phyloP scores from a whole-genome alignment of 2,329 filamentous ascomycete genomes.

The Graphilbum sp. region DNA sequence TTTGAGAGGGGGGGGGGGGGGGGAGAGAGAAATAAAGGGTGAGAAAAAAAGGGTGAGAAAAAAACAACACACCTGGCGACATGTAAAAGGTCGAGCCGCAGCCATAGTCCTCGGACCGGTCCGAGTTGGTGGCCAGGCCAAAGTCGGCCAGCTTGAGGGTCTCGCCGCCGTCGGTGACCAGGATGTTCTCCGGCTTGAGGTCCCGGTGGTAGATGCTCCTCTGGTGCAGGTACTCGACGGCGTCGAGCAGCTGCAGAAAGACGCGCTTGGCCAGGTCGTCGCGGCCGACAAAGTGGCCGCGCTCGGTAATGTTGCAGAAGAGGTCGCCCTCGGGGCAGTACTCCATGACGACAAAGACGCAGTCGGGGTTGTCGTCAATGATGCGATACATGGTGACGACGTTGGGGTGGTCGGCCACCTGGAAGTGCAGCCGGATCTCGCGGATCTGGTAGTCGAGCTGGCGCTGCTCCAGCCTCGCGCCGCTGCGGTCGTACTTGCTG shows the following conservation, averaged over 20 bases:
- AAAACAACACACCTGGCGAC: conserved; percentile 62
- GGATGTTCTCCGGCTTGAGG: conserved; percentile 93
- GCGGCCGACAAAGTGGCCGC: conserved; percentile 83
- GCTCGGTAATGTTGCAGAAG: conserved; percentile 94
- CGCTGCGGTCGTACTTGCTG: conserved; percentile 69
- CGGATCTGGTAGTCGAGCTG: conserved; percentile 83
- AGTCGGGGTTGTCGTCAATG: conserved; percentile 78
- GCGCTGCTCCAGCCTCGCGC: conserved; percentile 58
- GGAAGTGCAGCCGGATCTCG: conserved; percentile 83
- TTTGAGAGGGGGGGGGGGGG: conserved; percentile 10
- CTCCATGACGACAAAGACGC: conserved; percentile 91
- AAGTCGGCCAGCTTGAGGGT: conserved; percentile 96
- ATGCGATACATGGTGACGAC: conserved; percentile 91
- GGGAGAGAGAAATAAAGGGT: conserved; percentile 3
- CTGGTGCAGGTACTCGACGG: conserved; percentile 87
- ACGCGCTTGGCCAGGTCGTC: conserved; percentile 73
- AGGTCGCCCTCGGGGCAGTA: conserved; percentile 94
- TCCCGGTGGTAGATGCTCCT: conserved; percentile 94
- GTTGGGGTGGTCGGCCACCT: conserved; percentile 77
- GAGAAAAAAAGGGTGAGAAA: neutral
- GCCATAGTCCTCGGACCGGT: conserved; percentile 81
- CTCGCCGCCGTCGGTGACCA: conserved; percentile 75
- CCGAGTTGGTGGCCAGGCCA: conserved; percentile 76
- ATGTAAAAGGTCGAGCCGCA: conserved; percentile 99
- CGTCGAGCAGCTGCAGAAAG: conserved; percentile 92